Percentiles rank a stretch among this genome's conserved stretches.
phyloP scores from a whole-genome alignment of 768 basidiomycete species.

The Sporobolomyces pararoseus region DNA sequence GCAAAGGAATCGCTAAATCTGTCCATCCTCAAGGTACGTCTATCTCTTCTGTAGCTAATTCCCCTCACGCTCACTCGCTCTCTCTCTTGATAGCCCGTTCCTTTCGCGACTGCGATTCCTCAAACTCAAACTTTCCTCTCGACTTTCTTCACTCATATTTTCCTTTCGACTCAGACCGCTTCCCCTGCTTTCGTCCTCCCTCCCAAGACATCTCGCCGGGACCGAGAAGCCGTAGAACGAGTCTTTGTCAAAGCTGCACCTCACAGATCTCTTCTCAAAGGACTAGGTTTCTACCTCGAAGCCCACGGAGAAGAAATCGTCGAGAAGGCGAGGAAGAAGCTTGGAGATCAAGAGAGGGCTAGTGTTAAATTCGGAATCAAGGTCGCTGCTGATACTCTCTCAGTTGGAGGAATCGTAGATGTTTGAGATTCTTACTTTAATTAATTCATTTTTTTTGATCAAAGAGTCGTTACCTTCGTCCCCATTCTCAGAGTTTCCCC shows the following conservation, averaged over 20 bases:
- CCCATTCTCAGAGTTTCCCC: slow-evolving; percentile 33
- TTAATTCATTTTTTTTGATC: not conserved
- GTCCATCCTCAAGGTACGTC: slow-evolving; percentile 71
- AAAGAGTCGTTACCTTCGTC: slow-evolving; percentile 32
- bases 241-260: slow-evolving; percentile 71
- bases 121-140: slow-evolving; percentile 64
- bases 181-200: slow-evolving; percentile 59
- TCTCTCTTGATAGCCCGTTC: slow-evolving; percentile 63
- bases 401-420: slow-evolving; percentile 42
- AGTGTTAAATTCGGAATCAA: slow-evolving; percentile 65
- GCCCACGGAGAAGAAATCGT: slow-evolving; percentile 49
- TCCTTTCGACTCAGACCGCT: slow-evolving; percentile 69
- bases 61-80: no score
- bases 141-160: slow-evolving; percentile 64
- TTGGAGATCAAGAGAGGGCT: slow-evolving; percentile 48
- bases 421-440: not conserved
- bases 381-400: slow-evolving; percentile 67
- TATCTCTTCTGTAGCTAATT: no score
- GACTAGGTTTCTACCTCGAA: slow-evolving; percentile 68
- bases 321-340: slow-evolving; percentile 47
- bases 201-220: slow-evolving; percentile 46
- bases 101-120: slow-evolving; percentile 71
- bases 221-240: slow-evolving; percentile 65
- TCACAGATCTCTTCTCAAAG: slow-evolving; percentile 65
- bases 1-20: slow-evolving; percentile 74